These are phyloP conservation scores for Magnolia sinica DNA, from an alignment of 164 flowering plant genomes.

Conservation along the genomic window DNA sequence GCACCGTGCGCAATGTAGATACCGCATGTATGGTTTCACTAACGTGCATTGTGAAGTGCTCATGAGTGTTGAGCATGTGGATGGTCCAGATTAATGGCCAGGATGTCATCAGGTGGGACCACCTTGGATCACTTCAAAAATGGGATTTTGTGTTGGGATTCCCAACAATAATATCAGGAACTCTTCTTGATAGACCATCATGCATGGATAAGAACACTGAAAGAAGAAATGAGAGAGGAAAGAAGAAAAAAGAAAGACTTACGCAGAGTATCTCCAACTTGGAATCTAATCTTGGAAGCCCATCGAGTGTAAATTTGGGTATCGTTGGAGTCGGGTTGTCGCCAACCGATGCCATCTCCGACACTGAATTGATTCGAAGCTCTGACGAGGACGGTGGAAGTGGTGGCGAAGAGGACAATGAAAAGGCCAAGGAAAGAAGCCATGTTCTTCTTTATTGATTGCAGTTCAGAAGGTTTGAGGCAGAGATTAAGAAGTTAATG, in stretches of 20 bases:
- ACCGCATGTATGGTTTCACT: background rate
- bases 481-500: background rate
- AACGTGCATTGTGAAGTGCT: background rate
- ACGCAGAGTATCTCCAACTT: conserved; percentile 60
- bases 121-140: no score
- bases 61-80: no score
- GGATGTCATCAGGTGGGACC: no score
- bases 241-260: conserved; percentile 15
- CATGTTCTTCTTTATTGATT: background rate
- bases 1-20: background rate
- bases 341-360: conserved; percentile 51
- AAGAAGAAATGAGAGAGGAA: background rate
- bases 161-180: background rate
- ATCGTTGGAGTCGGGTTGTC: conserved; percentile 30
- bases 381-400: background rate
- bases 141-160: background rate
- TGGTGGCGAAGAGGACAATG: background rate
- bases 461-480: background rate
- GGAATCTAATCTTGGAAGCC: conserved; percentile 51
- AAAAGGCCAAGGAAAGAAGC: background rate
- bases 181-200: background rate
- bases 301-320: conserved; percentile 38
- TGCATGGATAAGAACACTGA: background rate
- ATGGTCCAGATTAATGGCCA: no score
- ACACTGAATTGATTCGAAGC: conserved; percentile 38